A percentile compares a stretch with the other conserved stretches of the same genome.
Evolutionary conservation across 2,329 filamentous ascomycete genomes (phyloP).

Genomic region (Colletotrichum sp.): DNA sequence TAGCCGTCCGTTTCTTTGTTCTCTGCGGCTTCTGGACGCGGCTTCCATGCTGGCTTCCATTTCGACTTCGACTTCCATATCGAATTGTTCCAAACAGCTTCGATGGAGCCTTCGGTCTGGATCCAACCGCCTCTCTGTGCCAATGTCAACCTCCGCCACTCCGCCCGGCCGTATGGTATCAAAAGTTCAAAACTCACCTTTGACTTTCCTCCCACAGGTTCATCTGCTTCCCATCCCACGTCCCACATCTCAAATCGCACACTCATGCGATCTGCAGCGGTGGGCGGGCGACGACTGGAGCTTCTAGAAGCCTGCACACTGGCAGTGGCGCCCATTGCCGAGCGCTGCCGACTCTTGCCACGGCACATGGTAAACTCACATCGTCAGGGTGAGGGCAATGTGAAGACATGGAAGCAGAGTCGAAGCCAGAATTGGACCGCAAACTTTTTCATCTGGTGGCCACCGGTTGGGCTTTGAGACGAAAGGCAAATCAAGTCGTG

Average conservation of each 20-base stretch:
- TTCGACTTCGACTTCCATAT: background rate
- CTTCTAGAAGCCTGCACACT: background rate
- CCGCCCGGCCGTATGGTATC: background rate
- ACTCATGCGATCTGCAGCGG: background rate
- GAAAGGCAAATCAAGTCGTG: background rate
- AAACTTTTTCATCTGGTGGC: background rate
- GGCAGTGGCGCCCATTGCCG: background rate
- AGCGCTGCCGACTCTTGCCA: background rate
- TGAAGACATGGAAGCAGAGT: background rate
- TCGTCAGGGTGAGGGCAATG: background rate
- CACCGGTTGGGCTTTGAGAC: background rate
- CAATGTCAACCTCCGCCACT: background rate
- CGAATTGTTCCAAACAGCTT: background rate
- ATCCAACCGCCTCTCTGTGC: background rate
- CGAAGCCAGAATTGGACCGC: background rate
- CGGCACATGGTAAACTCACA: background rate
- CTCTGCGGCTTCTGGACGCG: background rate
- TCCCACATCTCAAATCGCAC: background rate
- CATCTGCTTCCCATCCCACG: conserved; percentile 5
- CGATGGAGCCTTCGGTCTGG: background rate
- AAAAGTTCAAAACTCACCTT: background rate
- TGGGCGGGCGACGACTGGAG: background rate
- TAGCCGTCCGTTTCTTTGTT: conserved; percentile 14
- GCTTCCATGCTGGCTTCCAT: conserved; percentile 5
- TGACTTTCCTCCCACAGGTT: conserved; percentile 4